Conservation (phyloP, 2,329 filamentous ascomycete genomes). For the Atkinsonella texensis region DNA sequence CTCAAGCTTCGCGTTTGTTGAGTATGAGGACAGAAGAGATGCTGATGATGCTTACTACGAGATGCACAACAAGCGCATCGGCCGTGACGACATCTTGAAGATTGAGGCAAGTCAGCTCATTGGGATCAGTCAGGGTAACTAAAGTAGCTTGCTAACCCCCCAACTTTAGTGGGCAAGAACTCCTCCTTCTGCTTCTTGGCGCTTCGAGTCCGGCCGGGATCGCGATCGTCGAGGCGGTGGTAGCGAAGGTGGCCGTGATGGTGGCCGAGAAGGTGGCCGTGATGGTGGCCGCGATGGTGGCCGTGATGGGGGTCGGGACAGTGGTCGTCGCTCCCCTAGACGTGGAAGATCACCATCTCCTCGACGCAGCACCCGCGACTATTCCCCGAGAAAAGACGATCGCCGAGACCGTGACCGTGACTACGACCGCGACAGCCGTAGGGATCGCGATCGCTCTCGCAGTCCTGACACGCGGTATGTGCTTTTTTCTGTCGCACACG, state of each 20-base stretch:
- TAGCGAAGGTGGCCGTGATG: conserved; percentile 15
- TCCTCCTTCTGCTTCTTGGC: conserved; percentile 94
- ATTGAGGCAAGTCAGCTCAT: conserved; percentile 66
- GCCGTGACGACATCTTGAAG: conserved; percentile 89
- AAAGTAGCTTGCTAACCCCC: conserved; percentile 4
- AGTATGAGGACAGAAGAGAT: conserved; percentile 97
- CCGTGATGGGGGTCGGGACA: conserved; percentile 15
- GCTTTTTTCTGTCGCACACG: not conserved
- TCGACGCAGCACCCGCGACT: conserved; percentile 64
- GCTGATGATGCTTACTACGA: conserved; percentile 98
- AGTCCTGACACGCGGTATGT: conserved; percentile 52
- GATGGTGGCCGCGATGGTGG: conserved; percentile 15
- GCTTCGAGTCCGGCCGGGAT: conserved; percentile 85
- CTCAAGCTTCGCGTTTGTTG: conserved; percentile 84
- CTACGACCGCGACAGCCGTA: conserved; percentile 62
- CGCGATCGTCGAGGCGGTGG: conserved; percentile 44
- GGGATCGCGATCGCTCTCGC: conserved; percentile 65
- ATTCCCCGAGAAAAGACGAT: conserved; percentile 82
- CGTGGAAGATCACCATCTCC: conserved; percentile 67
- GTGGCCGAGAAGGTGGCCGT: conserved; percentile 33
- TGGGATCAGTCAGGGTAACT: not conserved
- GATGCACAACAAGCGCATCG: conserved; percentile 99
- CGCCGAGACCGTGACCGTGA: conserved; percentile 71
- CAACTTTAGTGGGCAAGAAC: conserved; percentile 84
- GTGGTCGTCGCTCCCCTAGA: conserved; percentile 47